These are phyloP conservation scores for Apostasia ramifera DNA, from an alignment of 106 monocot genomes.

Conservation along the genomic window DNA sequence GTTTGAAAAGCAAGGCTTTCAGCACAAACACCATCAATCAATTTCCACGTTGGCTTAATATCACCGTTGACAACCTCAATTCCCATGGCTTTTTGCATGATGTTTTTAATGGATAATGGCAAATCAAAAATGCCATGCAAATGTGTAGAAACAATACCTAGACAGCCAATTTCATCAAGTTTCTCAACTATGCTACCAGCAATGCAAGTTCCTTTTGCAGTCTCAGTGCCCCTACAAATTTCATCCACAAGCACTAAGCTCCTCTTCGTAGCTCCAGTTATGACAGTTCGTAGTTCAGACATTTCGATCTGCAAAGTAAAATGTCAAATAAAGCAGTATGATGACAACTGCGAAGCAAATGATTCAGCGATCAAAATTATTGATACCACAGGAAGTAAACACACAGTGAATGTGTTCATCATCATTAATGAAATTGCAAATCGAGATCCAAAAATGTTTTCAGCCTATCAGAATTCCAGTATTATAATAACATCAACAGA, in stretches of 20 bases:
- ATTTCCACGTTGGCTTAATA: conserved; percentile 68
- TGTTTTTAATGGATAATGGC: conserved; percentile 51
- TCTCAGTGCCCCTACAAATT: conserved; percentile 97
- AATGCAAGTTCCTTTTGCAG: conserved; percentile 94
- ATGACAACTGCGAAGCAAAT: neutral
- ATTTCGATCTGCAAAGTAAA: conserved; percentile 74
- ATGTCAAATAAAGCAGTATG: neutral
- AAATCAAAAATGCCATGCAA: conserved; percentile 92
- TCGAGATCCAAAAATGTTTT: too few relatives aligned
- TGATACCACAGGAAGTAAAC: too few relatives aligned
- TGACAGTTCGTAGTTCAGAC: conserved; percentile 77
- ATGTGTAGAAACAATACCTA: conserved; percentile 93
- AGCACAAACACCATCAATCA: conserved; percentile 74
- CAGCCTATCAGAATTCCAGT: too few relatives aligned
- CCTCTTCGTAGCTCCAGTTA: conserved; percentile 42
- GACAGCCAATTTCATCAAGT: conserved; percentile 72
- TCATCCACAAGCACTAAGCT: conserved; percentile 92
- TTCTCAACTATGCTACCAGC: conserved; percentile 91
- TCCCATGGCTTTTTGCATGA: conserved; percentile 76
- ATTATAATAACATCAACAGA: too few relatives aligned
- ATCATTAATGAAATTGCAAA: too few relatives aligned
- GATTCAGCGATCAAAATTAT: neutral
- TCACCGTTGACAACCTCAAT: conserved; percentile 43
- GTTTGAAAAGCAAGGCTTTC: conserved; percentile 98
- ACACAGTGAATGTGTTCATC: too few relatives aligned